Base-by-base conservation (phyloP, 345 rosid genomes). In the Eucalyptus sp. region DNA sequence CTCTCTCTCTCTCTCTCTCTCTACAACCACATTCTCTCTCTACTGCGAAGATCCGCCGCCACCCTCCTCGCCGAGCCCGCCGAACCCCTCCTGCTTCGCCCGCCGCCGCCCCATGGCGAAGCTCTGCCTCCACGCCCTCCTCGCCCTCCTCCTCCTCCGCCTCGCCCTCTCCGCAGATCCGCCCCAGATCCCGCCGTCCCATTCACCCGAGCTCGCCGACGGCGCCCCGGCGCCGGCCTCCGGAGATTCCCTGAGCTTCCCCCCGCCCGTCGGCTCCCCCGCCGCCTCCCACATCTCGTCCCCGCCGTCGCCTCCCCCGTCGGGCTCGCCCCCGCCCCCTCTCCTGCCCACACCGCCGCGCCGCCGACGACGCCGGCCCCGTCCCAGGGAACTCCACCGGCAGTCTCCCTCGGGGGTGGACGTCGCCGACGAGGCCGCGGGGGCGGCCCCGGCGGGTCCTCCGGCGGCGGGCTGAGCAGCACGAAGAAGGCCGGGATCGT, bases 401-500 rank as follows among this genome's bases (percentile, higher is more conserved):
- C 8, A 60, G 4, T 3, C 29, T 64, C 29, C 24, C 15, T 20
- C 66, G 31, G 87, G 54, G 60, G 51, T 33, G 49, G 20, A 15
- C 71, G 46, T 79, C 14, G 13, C 89, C 17, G 87, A 87, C 51
- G 31, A 10, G 41, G 27, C 27, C 50, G 48, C 8, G 50, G 54
- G 60, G 29, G 25, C 11, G 90, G 49, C 51, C 29, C 27, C 16
- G 90, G 49, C 51, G 79, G 41, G 29, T 58, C 90, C 5, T 87
- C 90, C 50, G 89, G 90, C 86, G 90, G 89, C 14, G 83, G 87
- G 44, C 86, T 90, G 89, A 90, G 91, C 88, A 68, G 86, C 79
- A 86, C 89, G 31, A 90, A 88, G 91, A 90, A 90, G 89, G 89
- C 87, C 14, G 91, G 89, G 33, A 85, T 90, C 54, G 89, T 86